Evolutionary conservation across 2,329 filamentous ascomycete species (phyloP).

Genomic region (Nothophaeocryptopus gaeumannii): DNA sequence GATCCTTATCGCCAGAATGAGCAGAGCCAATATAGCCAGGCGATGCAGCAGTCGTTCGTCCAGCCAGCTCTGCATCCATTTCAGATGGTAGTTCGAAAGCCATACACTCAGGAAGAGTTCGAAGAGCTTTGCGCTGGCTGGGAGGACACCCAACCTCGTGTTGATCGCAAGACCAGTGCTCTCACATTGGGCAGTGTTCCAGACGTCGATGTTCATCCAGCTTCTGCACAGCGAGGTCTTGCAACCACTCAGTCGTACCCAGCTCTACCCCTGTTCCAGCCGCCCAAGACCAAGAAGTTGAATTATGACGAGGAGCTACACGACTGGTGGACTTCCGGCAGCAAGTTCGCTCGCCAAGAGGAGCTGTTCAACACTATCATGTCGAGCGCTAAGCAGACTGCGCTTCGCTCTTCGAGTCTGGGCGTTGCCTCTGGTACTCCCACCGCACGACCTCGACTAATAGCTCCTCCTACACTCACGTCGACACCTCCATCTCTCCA

Average conservation of each 20-base stretch:
- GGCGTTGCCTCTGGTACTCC: neutral
- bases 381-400: constrained; percentile 1
- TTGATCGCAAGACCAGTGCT: constrained; percentile 9
- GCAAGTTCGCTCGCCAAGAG: constrained; percentile 32
- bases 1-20: constrained; percentile 22
- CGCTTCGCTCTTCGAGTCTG: neutral
- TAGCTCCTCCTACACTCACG: constrained; percentile 5
- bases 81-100: too few species aligned
- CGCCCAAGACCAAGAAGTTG: constrained; percentile 4
- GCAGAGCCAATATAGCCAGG: too few species aligned
- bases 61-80: too few species aligned
- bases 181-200: constrained; percentile 14
- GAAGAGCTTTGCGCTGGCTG: constrained; percentile 4
- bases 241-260: neutral
- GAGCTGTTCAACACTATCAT: constrained; percentile 13
- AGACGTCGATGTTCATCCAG: constrained; percentile 4
- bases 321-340: constrained; percentile 41
- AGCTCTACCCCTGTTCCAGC: neutral
- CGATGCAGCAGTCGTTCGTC: too few species aligned
- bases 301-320: constrained; percentile 37
- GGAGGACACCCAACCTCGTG: neutral
- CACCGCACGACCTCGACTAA: neutral
- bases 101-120: neutral
- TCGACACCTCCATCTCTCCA: neutral
- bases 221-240: neutral